Evolutionary conservation across 2,329 filamentous ascomycete genomes (phyloP).

Genomic region (Epichloe elymi): DNA sequence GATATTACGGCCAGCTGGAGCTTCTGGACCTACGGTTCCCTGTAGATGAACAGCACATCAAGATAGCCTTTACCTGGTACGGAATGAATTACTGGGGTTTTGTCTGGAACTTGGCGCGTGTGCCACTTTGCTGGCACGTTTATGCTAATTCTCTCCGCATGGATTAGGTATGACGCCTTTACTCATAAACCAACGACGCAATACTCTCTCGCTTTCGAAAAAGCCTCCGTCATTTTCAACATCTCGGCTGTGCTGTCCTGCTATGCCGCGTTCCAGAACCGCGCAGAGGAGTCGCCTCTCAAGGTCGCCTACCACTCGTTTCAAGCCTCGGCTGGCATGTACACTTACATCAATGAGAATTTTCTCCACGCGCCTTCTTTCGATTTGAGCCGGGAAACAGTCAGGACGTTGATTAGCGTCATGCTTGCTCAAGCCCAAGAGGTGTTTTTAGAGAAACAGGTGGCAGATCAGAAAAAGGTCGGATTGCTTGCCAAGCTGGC

Average conservation of each 20-base stretch:
- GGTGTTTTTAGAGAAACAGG: conserved; percentile 93
- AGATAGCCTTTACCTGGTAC: conserved; percentile 95
- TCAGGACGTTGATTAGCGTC: conserved; percentile 84
- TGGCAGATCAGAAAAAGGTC: conserved; percentile 83
- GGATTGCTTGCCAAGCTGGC: conserved; percentile 85
- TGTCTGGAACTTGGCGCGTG: not conserved
- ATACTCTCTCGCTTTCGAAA: conserved; percentile 94
- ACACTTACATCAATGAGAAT: conserved; percentile 99
- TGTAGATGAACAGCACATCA: conserved; percentile 97
- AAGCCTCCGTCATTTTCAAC: conserved; percentile 98
- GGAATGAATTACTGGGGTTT: conserved; percentile 13
- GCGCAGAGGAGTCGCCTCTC: conserved; percentile 80
- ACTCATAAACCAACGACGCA: conserved; percentile 96
- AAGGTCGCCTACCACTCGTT: conserved; percentile 98
- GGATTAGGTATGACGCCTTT: conserved; percentile 87
- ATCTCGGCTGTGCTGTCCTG: conserved; percentile 95
- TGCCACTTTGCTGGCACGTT: not conserved
- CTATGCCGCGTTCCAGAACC: conserved; percentile 84
- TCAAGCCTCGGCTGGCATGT: conserved; percentile 97
- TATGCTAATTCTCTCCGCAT: not conserved
- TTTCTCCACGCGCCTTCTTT: conserved; percentile 93
- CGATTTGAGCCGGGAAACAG: conserved; percentile 89
- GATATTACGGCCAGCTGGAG: conserved; percentile 96
- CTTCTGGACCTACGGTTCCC: conserved; percentile 88
- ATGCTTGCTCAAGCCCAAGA: conserved; percentile 95